Conservation (phyloP, 2,329 filamentous ascomycete genomes). For the Aspergillus versicolor region DNA sequence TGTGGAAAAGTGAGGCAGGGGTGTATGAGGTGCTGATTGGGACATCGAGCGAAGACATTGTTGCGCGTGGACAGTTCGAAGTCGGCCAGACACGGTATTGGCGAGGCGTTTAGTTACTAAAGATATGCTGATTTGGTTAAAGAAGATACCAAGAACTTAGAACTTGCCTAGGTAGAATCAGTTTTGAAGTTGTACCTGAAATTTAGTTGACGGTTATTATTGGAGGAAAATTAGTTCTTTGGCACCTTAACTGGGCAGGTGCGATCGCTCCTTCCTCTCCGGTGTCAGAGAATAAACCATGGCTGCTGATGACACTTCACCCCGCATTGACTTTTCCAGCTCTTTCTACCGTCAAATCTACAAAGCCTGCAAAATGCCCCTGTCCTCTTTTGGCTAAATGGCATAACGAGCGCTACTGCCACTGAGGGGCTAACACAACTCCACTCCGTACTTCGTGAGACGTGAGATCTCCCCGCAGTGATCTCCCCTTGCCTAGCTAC, state of each 20-base stretch:
- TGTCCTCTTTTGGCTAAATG: background rate
- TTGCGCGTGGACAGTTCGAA: slow-evolving; percentile 19
- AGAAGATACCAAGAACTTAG: too few species aligned
- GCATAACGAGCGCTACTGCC: background rate
- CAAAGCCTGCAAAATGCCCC: background rate
- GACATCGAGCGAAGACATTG: slow-evolving; percentile 25
- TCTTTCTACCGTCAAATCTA: background rate
- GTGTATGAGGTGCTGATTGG: slow-evolving; percentile 41
- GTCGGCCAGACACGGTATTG: slow-evolving; percentile 24
- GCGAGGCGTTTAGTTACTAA: slow-evolving; percentile 19
- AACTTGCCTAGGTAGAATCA: too few species aligned
- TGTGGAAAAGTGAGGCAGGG: slow-evolving; percentile 42
- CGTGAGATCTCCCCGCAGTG: slow-evolving; percentile 7
- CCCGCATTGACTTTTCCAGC: too few species aligned
- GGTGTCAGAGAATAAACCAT: too few species aligned
- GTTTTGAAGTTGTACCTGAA: too few species aligned
- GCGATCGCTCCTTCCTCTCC: too few species aligned
- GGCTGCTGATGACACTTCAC: too few species aligned
- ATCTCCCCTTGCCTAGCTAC: background rate
- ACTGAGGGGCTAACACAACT: background rate
- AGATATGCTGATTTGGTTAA: too few species aligned
- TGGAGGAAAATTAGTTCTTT: slow-evolving; percentile 8
- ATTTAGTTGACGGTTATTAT: slow-evolving; percentile 3
- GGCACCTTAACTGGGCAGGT: background rate
- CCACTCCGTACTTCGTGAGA: background rate